phyloP scores from a whole-genome alignment of 192 early-diverging fungal genomes.

The Backusella luteola region DNA sequence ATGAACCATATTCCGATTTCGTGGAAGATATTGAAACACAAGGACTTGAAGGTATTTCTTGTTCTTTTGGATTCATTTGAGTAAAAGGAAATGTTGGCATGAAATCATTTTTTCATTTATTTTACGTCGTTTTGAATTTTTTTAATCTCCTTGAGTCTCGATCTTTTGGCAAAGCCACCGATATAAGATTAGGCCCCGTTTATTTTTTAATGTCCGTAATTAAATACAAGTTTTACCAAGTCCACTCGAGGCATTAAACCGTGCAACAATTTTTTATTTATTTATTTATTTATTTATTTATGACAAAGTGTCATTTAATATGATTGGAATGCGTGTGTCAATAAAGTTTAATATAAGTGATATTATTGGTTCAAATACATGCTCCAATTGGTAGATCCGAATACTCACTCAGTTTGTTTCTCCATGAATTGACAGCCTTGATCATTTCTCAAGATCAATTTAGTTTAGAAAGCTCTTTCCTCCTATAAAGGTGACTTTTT shows the following conservation, averaged over 20 bases:
- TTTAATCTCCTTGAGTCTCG: neutral
- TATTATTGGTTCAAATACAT: neutral
- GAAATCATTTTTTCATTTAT: neutral
- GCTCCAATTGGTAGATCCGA: neutral
- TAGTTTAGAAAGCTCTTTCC: neutral
- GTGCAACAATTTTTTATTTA: neutral
- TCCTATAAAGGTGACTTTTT: neutral
- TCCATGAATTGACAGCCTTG: neutral
- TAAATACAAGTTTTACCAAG: neutral
- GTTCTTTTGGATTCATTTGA: neutral
- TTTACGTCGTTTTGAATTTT: neutral
- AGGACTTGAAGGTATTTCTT: neutral
- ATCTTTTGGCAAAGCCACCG: neutral
- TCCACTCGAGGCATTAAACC: no score
- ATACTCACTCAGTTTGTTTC: neutral
- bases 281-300: neutral
- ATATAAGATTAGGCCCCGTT: neutral
- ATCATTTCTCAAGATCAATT: neutral
- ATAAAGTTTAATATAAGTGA: neutral
- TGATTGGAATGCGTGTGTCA: neutral
- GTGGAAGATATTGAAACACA: neutral
- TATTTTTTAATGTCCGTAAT: neutral
- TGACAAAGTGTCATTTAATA: neutral
- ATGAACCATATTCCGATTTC: neutral
- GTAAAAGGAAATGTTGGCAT: neutral